These are phyloP conservation scores for Pseudoturritis turrita DNA, from an alignment of 345 rosid species.

Conservation along the genomic window DNA sequence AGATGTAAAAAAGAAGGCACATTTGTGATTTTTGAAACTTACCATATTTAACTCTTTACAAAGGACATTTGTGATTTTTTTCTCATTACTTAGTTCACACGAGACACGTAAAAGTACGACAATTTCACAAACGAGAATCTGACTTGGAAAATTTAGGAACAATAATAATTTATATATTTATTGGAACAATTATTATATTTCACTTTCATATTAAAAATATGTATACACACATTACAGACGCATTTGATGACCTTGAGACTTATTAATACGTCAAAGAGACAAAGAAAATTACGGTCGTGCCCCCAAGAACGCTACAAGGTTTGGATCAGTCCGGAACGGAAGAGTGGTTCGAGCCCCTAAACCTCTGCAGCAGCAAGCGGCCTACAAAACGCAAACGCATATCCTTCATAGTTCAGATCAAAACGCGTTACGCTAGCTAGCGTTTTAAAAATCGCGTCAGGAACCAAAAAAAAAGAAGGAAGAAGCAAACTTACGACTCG, in stretches of 20 bases:
- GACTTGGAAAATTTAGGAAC: background rate
- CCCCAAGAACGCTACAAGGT: conserved; percentile 44
- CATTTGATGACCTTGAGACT: conserved; percentile 1
- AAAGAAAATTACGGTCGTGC: background rate
- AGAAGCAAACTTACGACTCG: conserved; percentile 57
- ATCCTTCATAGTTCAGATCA: background rate
- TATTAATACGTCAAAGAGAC: background rate
- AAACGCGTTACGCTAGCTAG: background rate
- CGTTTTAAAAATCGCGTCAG: background rate
- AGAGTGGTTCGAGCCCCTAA: conserved; percentile 81
- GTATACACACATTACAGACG: background rate
- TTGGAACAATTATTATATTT: background rate
- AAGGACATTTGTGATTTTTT: background rate
- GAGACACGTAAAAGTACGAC: conserved; percentile 18
- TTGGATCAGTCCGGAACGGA: conserved; percentile 52
- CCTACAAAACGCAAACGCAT: conserved; percentile 48
- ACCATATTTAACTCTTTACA: too few relatives aligned
- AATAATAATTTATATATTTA: background rate
- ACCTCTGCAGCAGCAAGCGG: conserved; percentile 70
- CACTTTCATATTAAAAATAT: background rate
- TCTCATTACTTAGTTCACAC: background rate
- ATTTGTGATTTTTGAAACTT: too few relatives aligned
- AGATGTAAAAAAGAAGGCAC: too few relatives aligned
- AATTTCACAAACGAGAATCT: conserved; percentile 1
- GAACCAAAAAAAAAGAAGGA: background rate